Conservation (phyloP, 495 filamentous ascomycete species). For the Penicillium lividum region DNA sequence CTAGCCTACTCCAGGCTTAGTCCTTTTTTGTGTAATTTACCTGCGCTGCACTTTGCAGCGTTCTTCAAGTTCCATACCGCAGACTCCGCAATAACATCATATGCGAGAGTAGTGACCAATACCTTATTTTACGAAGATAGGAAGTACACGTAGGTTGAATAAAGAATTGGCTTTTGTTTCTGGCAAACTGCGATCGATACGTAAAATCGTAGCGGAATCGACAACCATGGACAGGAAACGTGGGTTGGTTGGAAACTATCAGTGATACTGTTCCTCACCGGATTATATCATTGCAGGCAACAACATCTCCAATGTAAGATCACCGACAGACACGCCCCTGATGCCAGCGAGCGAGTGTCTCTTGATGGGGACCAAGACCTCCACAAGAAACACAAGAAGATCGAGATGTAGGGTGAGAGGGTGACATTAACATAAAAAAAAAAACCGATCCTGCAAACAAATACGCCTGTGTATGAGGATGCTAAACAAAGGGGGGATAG, state of each 20-base stretch:
- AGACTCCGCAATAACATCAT: no score
- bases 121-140: neutral
- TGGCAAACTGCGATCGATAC: conserved; percentile 24
- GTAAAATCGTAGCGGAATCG: conserved; percentile 18
- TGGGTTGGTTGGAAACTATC: conserved; percentile 7
- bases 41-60: no score
- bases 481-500: conserved; percentile 33
- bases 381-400: conserved; percentile 16
- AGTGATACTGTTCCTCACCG: conserved; percentile 1
- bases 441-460: conserved; percentile 39
- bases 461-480: conserved; percentile 52
- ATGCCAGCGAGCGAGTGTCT: conserved; percentile 19
- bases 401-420: conserved; percentile 5
- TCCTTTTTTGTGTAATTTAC: no score
- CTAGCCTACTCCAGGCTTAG: no score
- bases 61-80: no score
- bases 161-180: conserved; percentile 20
- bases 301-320: conserved; percentile 4
- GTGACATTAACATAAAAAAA: conserved; percentile 34
- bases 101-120: no score
- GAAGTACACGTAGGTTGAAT: neutral
- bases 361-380: conserved; percentile 14
- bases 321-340: conserved; percentile 13
- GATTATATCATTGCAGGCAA: conserved; percentile 11
- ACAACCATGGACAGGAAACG: conserved; percentile 18